Evolutionary conservation across 129 eudicot genomes (phyloP).

Genomic region (Rutidosis leptorrhynchoides): DNA sequence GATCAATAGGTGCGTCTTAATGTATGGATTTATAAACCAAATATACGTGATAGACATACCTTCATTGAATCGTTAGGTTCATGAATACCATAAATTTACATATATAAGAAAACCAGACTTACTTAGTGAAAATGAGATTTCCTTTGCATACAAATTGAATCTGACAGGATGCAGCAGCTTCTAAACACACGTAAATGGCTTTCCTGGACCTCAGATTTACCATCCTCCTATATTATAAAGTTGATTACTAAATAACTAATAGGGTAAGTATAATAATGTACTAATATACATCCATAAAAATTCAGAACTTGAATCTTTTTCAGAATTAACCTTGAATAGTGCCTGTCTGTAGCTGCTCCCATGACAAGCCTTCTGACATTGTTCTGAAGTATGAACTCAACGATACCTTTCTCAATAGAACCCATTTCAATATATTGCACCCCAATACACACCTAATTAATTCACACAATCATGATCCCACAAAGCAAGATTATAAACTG

Average conservation of each 20-base stretch:
- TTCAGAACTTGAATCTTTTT: conserved; percentile 18
- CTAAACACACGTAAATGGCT: conserved; percentile 60
- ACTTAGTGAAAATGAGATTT: conserved; percentile 43
- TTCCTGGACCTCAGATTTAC: conserved; percentile 61
- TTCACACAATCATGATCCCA: conserved; percentile 20
- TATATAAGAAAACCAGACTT: neutral
- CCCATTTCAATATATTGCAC: conserved; percentile 53
- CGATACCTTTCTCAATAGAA: conserved; percentile 86
- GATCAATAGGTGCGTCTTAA: no score
- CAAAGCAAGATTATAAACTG: conserved; percentile 13
- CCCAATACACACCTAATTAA: conserved; percentile 50
- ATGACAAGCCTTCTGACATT: conserved; percentile 75
- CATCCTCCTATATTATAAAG: conserved; percentile 50
- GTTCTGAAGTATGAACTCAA: conserved; percentile 57
- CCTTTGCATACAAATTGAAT: conserved; percentile 81
- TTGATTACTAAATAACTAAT: neutral
- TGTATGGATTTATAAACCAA: no score
- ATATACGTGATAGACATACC: no score
- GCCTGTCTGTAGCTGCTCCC: conserved; percentile 85
- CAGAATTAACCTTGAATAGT: conserved; percentile 52
- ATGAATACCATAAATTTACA: no score
- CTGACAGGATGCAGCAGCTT: conserved; percentile 63
- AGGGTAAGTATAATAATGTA: neutral
- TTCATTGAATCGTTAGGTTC: no score
- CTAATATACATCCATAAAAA: conserved; percentile 10